These are phyloP conservation scores for Vaccinium vitisidaea DNA, from an alignment of 148 eudicot species.

Conservation along the genomic window DNA sequence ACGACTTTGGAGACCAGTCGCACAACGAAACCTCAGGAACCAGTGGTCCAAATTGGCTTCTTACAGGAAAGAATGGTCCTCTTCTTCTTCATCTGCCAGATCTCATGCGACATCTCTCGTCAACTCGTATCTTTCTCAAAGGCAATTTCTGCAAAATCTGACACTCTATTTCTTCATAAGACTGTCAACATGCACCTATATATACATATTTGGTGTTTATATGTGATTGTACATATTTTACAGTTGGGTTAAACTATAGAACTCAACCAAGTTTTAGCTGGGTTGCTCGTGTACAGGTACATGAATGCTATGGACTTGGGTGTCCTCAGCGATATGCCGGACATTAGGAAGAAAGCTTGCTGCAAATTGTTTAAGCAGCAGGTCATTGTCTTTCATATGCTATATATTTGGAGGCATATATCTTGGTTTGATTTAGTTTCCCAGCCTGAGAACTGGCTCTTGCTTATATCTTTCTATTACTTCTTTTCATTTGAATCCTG, in stretches of 20 bases:
- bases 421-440: not conserved
- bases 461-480: not conserved
- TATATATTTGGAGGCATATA: not conserved
- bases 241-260: not conserved
- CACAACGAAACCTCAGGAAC: conserved; percentile 80
- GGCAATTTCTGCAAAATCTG: conserved; percentile 21
- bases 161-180: not conserved
- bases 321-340: conserved; percentile 72
- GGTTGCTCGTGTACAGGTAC: conserved; percentile 38
- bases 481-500: not conserved
- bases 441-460: not conserved
- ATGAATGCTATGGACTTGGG: conserved; percentile 83
- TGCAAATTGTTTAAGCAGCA: conserved; percentile 71
- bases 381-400: conserved; percentile 32
- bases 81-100: conserved; percentile 47
- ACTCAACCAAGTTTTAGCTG: not conserved
- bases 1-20: conserved; percentile 78
- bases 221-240: not conserved
- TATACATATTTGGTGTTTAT: not conserved
- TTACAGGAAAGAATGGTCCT: conserved; percentile 47
- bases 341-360: conserved; percentile 65
- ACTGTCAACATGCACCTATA: not conserved
- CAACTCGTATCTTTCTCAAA: conserved; percentile 64
- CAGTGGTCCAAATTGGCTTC: conserved; percentile 79
- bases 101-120: conserved; percentile 70